phyloP scores from a whole-genome alignment of 495 filamentous ascomycete genomes.

The Hypoxylon trugodes region DNA sequence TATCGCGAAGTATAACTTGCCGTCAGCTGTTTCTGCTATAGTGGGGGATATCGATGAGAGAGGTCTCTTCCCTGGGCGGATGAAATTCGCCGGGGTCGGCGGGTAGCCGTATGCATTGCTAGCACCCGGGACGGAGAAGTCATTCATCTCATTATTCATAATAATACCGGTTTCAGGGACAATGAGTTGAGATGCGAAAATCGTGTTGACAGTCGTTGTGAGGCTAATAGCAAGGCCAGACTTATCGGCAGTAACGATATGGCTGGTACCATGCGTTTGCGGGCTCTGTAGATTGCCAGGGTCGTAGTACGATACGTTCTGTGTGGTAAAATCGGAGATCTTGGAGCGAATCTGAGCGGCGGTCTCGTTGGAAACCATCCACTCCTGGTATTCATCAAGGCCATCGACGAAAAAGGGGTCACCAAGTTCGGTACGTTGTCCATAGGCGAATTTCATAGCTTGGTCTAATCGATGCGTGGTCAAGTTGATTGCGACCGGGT shows the following conservation, averaged over 20 bases:
- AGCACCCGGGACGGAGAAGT: conserved; percentile 80
- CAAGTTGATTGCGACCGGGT: conserved; percentile 62
- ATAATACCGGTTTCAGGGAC: conserved; percentile 81
- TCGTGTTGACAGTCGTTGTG: conserved; percentile 79
- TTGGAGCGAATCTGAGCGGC: conserved; percentile 66
- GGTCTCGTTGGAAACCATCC: conserved; percentile 68
- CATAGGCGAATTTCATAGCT: conserved; percentile 83
- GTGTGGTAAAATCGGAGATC: conserved; percentile 71
- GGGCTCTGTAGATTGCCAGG: conserved; percentile 67
- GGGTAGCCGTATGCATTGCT: conserved; percentile 84
- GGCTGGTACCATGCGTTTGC: conserved; percentile 74
- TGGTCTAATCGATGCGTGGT: conserved; percentile 81
- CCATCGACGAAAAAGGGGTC: conserved; percentile 75
- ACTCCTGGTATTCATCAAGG: conserved; percentile 67
- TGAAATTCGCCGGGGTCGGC: conserved; percentile 81
- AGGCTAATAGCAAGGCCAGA: conserved; percentile 71
- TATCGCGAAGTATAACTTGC: conserved; percentile 71
- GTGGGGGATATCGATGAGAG: conserved; percentile 80
- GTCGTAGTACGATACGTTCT: conserved; percentile 72
- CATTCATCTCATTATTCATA: conserved; percentile 96
- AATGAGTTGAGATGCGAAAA: conserved; percentile 76
- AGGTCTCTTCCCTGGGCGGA: conserved; percentile 81
- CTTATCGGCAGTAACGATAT: conserved; percentile 70
- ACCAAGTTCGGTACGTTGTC: conserved; percentile 69
- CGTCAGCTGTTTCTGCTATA: conserved; percentile 74